A percentile compares a stretch with the other conserved stretches of the same genome.
phyloP scores from a whole-genome alignment of 1,139 yeast genomes.

The Geotrichum reessii region DNA sequence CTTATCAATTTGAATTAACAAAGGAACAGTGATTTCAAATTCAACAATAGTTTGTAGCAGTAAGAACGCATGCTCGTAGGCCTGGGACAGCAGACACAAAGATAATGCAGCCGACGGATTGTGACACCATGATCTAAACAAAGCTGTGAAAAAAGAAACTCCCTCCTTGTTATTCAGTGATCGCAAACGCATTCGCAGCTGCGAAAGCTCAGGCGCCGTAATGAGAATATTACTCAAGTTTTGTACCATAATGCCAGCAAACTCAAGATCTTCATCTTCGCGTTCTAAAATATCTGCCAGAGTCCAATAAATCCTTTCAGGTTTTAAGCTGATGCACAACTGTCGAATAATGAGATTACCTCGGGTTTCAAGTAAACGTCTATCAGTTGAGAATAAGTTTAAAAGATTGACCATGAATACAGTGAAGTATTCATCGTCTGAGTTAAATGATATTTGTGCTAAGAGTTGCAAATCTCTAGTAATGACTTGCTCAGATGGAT shows the following conservation, averaged over 20 bases:
- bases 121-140: conserved; percentile 90
- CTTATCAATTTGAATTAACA: conserved; percentile 72
- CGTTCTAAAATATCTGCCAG: conserved; percentile 69
- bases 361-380: conserved; percentile 58
- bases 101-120: conserved; percentile 87
- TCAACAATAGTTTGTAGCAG: conserved; percentile 72
- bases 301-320: conserved; percentile 78
- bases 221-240: conserved; percentile 80
- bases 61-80: conserved; percentile 80
- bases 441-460: conserved; percentile 70
- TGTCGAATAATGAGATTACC: conserved; percentile 84
- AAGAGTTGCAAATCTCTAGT: conserved; percentile 69
- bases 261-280: conserved; percentile 57
- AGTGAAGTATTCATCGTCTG: conserved; percentile 72
- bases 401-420: conserved; percentile 70
- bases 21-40: conserved; percentile 64
- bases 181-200: conserved; percentile 63
- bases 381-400: conserved; percentile 60
- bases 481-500: conserved; percentile 80
- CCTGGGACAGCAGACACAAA: conserved; percentile 78
- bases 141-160: conserved; percentile 62
- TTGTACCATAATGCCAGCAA: conserved; percentile 76
- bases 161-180: conserved; percentile 54
- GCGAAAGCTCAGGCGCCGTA: conserved; percentile 77
- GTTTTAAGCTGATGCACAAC: conserved; percentile 70